phyloP scores from a whole-genome alignment of 106 monocot species.

The Dioscorea dumetorum region DNA sequence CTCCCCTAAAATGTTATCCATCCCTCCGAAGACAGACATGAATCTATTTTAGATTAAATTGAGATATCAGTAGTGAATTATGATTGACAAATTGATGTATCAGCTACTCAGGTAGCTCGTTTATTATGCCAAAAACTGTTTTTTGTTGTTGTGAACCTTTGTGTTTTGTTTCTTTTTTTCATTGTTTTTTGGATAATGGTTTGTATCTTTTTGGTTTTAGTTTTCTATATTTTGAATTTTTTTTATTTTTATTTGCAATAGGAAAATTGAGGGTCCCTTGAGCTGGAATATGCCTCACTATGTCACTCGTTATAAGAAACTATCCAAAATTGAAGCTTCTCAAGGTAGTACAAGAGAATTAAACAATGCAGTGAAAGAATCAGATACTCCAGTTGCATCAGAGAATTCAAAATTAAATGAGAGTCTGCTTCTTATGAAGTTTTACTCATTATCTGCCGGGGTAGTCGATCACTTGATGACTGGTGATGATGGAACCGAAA shows the following conservation, averaged over 20 bases:
- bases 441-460: constrained; percentile 26
- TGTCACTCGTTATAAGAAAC: constrained; percentile 5
- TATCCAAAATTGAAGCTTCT: not conserved
- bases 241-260: not conserved
- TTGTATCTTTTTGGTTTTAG: not conserved
- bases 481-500: constrained; percentile 15
- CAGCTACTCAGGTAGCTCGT: not conserved
- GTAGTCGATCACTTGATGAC: constrained; percentile 17
- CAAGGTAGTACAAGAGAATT: no score
- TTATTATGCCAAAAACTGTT: not conserved
- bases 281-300: constrained; percentile 4
- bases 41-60: not conserved
- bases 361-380: not conserved
- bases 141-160: not conserved
- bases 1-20: not conserved
- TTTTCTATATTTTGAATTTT: no score
- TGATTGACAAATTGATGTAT: not conserved
- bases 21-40: not conserved
- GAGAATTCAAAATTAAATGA: constrained; percentile 28
- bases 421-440: constrained; percentile 26
- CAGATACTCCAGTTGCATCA: not conserved
- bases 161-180: no score
- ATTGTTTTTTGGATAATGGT: no score
- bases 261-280: constrained; percentile 13
- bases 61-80: not conserved